Conservation (phyloP, 176 grass and related monocot genomes). For the Raddia distichophylla region DNA sequence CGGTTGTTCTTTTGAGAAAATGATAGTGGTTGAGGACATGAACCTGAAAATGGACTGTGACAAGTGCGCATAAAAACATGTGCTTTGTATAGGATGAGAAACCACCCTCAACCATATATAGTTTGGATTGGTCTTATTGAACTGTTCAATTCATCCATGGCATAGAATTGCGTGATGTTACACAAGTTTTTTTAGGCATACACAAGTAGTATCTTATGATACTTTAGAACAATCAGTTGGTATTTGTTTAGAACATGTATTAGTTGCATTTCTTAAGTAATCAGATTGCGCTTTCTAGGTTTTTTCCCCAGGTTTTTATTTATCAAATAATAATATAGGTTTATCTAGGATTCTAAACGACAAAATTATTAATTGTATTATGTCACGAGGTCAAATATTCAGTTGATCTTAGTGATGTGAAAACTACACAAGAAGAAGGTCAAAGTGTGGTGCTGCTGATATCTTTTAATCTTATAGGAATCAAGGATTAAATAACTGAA, state of each 20-base stretch:
- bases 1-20: slow-evolving; percentile 46
- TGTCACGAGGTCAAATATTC: background rate
- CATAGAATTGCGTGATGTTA: background rate
- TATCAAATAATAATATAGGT: background rate
- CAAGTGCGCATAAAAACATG: slow-evolving; percentile 20
- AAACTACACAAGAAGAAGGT: background rate
- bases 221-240: background rate
- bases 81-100: background rate
- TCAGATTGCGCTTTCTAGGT: background rate
- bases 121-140: background rate
- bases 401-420: background rate
- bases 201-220: background rate
- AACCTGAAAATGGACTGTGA: slow-evolving; percentile 37
- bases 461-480: no score
- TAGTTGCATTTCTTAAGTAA: background rate
- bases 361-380: background rate
- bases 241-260: background rate
- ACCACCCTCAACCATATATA: background rate
- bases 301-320: background rate
- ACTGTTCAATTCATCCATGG: background rate
- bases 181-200: background rate
- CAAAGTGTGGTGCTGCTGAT: background rate
- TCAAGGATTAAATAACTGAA: background rate
- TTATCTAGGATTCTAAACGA: background rate
- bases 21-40: slow-evolving; percentile 34